Percentiles rank a stretch among this genome's conserved stretches.
Evolutionary conservation across 495 filamentous ascomycete species (phyloP).

Genomic region (Viridothelium virens): DNA sequence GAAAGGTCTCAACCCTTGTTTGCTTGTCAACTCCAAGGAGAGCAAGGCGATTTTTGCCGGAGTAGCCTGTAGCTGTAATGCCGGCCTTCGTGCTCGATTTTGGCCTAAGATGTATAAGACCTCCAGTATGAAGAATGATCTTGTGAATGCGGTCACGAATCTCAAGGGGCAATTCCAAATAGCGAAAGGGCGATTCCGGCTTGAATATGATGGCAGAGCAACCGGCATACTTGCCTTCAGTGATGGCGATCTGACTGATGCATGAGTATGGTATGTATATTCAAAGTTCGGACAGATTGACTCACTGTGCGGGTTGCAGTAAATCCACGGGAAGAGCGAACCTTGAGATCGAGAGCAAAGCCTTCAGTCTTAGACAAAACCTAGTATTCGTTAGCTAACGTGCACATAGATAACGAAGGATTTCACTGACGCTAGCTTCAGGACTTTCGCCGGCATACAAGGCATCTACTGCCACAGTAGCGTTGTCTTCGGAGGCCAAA

Average conservation of each 20-base stretch:
- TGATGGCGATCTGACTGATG: slow-evolving; percentile 9
- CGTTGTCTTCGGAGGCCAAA: slow-evolving; percentile 9
- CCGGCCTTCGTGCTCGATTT: slow-evolving; percentile 7
- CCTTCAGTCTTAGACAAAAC: slow-evolving; percentile 5
- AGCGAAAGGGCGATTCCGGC: slow-evolving; percentile 22
- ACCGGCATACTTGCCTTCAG: slow-evolving; percentile 19
- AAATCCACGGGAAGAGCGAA: slow-evolving; percentile 20
- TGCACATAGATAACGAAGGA: not conserved
- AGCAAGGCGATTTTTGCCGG: slow-evolving; percentile 21
- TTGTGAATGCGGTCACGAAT: slow-evolving; percentile 21
- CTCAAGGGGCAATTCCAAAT: slow-evolving; percentile 20
- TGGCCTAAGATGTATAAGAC: slow-evolving; percentile 16
- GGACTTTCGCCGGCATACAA: slow-evolving; percentile 12
- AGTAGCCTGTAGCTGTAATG: slow-evolving; percentile 19
- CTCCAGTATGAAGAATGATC: slow-evolving; percentile 21
- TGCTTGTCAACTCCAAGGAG: slow-evolving; percentile 23
- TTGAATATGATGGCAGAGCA: slow-evolving; percentile 20
- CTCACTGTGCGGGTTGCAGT: slow-evolving; percentile 19
- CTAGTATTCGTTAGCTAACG: not conserved
- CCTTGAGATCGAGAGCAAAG: slow-evolving; percentile 16
- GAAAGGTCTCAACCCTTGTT: not conserved
- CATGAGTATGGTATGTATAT: not conserved
- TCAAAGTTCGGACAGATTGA: not conserved
- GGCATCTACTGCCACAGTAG: slow-evolving; percentile 19
- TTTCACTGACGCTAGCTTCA: slow-evolving; percentile 11